phyloP scores from a whole-genome alignment of 75 land plant species.

The Picea glauca region DNA sequence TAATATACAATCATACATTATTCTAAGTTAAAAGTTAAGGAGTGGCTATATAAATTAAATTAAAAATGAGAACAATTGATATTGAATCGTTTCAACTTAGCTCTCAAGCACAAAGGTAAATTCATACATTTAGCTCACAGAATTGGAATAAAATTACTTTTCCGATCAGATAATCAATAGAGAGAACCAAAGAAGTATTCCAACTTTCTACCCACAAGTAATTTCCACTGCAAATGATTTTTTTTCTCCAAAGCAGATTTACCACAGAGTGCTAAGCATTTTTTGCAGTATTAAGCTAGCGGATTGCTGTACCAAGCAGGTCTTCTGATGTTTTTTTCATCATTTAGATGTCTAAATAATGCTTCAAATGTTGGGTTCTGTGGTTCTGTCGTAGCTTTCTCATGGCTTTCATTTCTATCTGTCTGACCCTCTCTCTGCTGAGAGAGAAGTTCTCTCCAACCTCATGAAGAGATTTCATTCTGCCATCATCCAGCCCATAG shows the following conservation, averaged over 20 bases:
- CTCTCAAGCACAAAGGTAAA: background rate
- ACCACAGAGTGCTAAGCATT: background rate
- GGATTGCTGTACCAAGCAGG: background rate
- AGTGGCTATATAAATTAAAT: background rate
- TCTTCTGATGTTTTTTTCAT: background rate
- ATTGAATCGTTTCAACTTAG: no score
- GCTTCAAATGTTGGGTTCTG: slow-evolving; percentile 56
- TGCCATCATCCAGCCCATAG: slow-evolving; percentile 85
- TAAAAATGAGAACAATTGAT: background rate
- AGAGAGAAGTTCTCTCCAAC: slow-evolving; percentile 70
- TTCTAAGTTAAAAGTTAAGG: background rate
- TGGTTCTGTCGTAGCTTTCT: slow-evolving; percentile 63
- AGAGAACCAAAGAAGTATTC: background rate
- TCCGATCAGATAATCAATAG: background rate
- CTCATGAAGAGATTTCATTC: slow-evolving; percentile 84
- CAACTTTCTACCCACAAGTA: background rate
- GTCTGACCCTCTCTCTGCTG: slow-evolving; percentile 87
- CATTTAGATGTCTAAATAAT: slow-evolving; percentile 37
- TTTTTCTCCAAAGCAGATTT: background rate
- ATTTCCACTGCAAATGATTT: background rate
- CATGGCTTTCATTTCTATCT: slow-evolving; percentile 77
- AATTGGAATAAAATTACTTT: background rate
- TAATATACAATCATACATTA: no score
- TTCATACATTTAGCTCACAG: background rate
- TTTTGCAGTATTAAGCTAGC: background rate